Evolutionary conservation across 176 grass and related monocot species (phyloP).

Genomic region (Oryza meyeriana): DNA sequence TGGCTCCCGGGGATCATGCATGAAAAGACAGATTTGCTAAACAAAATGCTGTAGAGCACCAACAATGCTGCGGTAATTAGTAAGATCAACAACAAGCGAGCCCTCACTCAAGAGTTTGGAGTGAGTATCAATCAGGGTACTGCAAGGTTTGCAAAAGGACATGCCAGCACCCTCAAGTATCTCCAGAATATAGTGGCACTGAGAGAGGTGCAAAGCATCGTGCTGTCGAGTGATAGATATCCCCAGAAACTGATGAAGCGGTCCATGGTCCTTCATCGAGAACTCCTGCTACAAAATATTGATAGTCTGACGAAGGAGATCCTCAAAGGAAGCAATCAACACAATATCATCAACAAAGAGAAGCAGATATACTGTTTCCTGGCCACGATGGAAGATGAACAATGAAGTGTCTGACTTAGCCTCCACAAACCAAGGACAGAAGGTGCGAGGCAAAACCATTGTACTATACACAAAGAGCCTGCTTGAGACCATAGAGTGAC

Average conservation of each 20-base stretch:
- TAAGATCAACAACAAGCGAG: background rate
- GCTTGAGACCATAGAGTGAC: slow-evolving; percentile 6
- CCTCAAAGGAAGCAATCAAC: no score
- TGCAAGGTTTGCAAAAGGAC: background rate
- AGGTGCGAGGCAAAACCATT: background rate
- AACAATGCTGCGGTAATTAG: no score
- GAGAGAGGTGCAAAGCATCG: background rate
- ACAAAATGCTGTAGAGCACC: no score
- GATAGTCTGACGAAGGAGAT: background rate
- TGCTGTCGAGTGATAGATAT: background rate
- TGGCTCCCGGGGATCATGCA: no score
- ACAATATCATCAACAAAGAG: no score
- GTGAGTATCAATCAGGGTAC: background rate
- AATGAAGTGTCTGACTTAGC: background rate
- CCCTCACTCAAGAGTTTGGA: background rate
- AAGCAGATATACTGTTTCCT: no score
- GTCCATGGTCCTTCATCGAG: background rate
- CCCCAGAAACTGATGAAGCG: background rate
- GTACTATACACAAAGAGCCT: background rate
- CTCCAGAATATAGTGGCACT: background rate
- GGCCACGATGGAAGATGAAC: no score
- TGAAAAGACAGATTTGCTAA: no score
- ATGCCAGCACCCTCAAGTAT: background rate
- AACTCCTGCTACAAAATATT: background rate
- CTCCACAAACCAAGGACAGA: background rate